Evolutionary conservation across 805 yeast species (phyloP), one percentile per base, ranked within the genome.

Genomic region (Hanseniaspora singularis): DNA sequence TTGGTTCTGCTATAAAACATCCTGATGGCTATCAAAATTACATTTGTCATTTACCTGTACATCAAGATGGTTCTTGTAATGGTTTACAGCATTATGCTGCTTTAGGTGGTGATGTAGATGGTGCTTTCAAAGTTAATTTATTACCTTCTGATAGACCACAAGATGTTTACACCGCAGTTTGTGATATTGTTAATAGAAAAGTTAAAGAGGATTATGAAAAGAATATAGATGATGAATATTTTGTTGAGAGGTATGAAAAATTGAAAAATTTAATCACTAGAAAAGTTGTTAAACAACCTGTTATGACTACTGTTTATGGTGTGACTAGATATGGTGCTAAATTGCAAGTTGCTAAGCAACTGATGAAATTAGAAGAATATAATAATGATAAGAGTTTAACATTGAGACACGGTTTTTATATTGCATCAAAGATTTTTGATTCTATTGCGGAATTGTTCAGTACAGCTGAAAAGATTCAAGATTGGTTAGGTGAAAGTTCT

Each of bases 251-350:
- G 9, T 30, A 31, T 16, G 41, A 36, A 23, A 24, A 27, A 4
- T 34, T 37, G 24, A 31, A 31, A 10, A 16, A 32, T 10, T 15
- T 37, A 12, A 74, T 89, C 49, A 73, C 79, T 16, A 74, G 98
- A 55, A 89, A 89, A 59, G 80, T 92, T 38, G 95, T 92, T 31
- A 89, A 89, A 60, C 98, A 89, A 61, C 86, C 98, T 0, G 97
- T 89, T 22, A 89, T 89, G 98, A 89, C 98, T 0, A 88, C 87
- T 57, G 98, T 89, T 31, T 89, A 89, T 60, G 98, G 98, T 56
- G 98, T 89, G 11, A 89, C 98, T 0, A 86, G 74, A 59, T 74
- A 85, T 51, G 98, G 98, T 15, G 98, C 97, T 0, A 76, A 85
- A 15, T 80, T 79, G 3, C 98, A 89, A 64, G 86, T 89, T 57